phyloP scores from a whole-genome alignment of 768 basidiomycete genomes.

The Agrocybe pediades region DNA sequence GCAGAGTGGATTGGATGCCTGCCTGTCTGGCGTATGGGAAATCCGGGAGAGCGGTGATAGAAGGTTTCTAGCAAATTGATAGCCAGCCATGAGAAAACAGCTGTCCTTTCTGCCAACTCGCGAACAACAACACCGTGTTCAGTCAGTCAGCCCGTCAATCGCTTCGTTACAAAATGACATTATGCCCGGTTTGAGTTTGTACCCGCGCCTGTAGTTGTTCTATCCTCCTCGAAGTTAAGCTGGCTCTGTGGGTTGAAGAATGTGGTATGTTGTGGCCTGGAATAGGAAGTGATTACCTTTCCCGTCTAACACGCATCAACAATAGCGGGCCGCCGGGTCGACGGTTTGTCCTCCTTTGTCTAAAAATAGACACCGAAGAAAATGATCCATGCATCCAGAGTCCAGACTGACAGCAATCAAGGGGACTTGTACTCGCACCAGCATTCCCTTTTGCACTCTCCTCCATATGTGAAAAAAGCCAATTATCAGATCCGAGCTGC shows the following conservation, averaged over 20 bases:
- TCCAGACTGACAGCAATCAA: background rate
- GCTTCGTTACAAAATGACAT: background rate
- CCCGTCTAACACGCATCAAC: slow-evolving; percentile 17
- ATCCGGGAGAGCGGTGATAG: slow-evolving; percentile 18
- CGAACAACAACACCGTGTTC: background rate
- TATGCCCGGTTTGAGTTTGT: background rate
- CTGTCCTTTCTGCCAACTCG: slow-evolving; percentile 3
- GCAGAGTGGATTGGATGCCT: background rate
- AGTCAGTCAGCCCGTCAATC: background rate
- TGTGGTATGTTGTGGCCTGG: background rate
- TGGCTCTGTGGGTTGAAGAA: background rate
- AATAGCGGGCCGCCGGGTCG: background rate
- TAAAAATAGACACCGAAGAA: slow-evolving; percentile 9
- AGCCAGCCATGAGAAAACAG: slow-evolving; percentile 16
- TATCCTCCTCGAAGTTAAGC: background rate
- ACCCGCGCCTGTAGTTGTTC: background rate
- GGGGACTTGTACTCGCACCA: too few relatives aligned
- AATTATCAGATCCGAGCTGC: background rate
- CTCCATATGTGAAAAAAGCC: background rate
- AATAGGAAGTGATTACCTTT: slow-evolving; percentile 5
- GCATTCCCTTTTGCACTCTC: too few relatives aligned
- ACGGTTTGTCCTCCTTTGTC: background rate
- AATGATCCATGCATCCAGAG: background rate
- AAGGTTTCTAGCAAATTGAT: slow-evolving; percentile 10
- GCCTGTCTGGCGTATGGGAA: slow-evolving; percentile 9